These are phyloP conservation scores for Marasmius tenuissimus DNA, from an alignment of 1,284 basidiomycete species.

Conservation along the genomic window DNA sequence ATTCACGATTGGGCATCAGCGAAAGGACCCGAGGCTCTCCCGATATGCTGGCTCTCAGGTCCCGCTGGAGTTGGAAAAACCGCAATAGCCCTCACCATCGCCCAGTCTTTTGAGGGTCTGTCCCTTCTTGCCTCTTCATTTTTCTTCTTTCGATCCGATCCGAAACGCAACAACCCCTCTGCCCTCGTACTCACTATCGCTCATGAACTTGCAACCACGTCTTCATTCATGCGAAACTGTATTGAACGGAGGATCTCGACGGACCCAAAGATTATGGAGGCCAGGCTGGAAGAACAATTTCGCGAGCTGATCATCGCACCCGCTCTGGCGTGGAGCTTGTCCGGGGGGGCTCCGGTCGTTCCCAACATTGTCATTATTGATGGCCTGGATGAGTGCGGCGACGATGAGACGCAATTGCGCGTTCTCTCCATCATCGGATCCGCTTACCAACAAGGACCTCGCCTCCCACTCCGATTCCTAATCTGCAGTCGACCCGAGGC, in stretches of 20 bases:
- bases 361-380: background rate
- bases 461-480: constrained; percentile 24
- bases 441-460: background rate
- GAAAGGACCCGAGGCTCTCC: background rate
- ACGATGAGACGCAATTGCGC: background rate
- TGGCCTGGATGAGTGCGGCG: constrained; percentile 7
- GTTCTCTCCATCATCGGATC: background rate
- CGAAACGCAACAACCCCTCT: background rate
- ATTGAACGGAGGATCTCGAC: background rate
- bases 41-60: constrained; percentile 17
- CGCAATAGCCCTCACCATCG: constrained; percentile 18
- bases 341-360: background rate
- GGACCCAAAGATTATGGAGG: background rate
- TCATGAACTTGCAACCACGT: background rate
- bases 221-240: background rate
- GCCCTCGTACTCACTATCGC: constrained; percentile 4
- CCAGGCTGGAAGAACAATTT: constrained; percentile 2
- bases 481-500: constrained; percentile 24
- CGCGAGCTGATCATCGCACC: background rate
- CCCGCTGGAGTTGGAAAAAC: constrained; percentile 19
- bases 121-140: constrained; percentile 12
- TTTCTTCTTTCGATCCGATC: constrained; percentile 17
- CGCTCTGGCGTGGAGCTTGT: background rate
- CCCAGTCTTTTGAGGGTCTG: constrained; percentile 4
- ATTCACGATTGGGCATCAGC: constrained; percentile 11